Evolutionary conservation across 176 grass and related monocot species (phyloP).

Genomic region (Tuctoria greenei): DNA sequence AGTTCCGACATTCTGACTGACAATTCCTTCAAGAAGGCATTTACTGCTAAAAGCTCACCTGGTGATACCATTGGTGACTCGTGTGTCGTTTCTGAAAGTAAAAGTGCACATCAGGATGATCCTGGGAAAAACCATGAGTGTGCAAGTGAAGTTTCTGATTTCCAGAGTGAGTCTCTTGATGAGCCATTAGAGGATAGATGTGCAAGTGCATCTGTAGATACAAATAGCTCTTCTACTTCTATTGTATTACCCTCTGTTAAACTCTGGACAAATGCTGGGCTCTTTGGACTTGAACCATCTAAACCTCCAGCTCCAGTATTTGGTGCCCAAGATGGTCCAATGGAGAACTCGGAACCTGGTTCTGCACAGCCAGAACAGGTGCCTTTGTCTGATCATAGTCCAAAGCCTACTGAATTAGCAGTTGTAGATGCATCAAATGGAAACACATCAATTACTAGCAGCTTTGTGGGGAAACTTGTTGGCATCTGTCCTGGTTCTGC

Average conservation of each 20-base stretch:
- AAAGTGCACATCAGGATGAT: conserved; percentile 40
- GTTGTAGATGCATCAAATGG: conserved; percentile 29
- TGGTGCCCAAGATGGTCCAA: conserved; percentile 45
- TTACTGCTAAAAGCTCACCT: conserved; percentile 27
- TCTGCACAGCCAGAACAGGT: conserved; percentile 21
- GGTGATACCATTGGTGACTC: conserved; percentile 19
- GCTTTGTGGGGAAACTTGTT: conserved; percentile 45
- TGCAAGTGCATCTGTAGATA: conserved; percentile 25
- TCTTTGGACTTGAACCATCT: conserved; percentile 95
- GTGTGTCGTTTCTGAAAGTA: conserved; percentile 46
- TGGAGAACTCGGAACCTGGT: conserved; percentile 41
- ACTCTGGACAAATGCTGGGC: conserved; percentile 98
- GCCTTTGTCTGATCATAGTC: conserved; percentile 31
- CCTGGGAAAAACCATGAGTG: conserved; percentile 32
- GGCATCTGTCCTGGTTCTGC: conserved; percentile 41
- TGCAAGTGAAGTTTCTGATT: conserved; percentile 36
- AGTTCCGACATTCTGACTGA: conserved; percentile 21
- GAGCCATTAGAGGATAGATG: conserved; percentile 21
- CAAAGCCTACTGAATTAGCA: conserved; percentile 31
- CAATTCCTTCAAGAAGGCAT: conserved; percentile 1
- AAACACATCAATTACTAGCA: conserved; percentile 33
- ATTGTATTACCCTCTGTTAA: conserved; percentile 57
- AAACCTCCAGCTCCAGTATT: conserved; percentile 88
- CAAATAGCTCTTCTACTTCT: conserved; percentile 35
- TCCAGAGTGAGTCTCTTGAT: not conserved